Evolutionary conservation across 345 rosid species (phyloP), one percentile per base, ranked within the genome.

Genomic region (Punica granatum): DNA sequence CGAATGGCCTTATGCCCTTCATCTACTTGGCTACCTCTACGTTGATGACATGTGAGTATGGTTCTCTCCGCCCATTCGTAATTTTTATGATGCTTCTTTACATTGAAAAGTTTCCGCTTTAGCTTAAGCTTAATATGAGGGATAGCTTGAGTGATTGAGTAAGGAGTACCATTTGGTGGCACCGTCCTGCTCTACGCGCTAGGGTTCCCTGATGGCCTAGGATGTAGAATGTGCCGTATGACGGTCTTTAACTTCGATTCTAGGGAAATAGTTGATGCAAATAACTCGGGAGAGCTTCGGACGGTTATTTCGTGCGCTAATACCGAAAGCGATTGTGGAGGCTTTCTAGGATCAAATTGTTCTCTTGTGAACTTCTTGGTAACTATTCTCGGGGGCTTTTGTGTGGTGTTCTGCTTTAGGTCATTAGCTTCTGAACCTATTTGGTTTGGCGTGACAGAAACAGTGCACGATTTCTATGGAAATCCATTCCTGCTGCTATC

Each of bases 1-100:
- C 61, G 93, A 94, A n/a, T 94, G 99, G 99, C 98, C 96, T 60
- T 94, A 86, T 67, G 78, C 78, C 10, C 80, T 93, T 73, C 96
- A 87, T 78, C 92, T 90, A 39, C 89, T 92, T 2, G 94, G 86
- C 58, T 81, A 86, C 73, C 69, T 82, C 43, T 89, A 86, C 74
- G 75, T 70, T 6, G 77, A 88, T 30, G 96, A 89, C 74, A 77
- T 81, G 98, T 89, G 76, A 69, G 82, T 64, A 30, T 34, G 30
- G 26, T 69, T 61, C 30, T 72, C 49, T 43, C 12, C 58, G 21
- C n/a, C 13, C 9, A 21, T 43, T 31, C 25, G 46, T 30, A 41
- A 35, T 19, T 31, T 19, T 23, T 44, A n/a, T 37, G 16, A 42
- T 71, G 21, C 25, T 23, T 28, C 39, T 32, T 71, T n/a, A 23